Percentiles rank a stretch among this genome's conserved stretches.
These are phyloP conservation scores for Pyrenochaeta sp. DNA, from an alignment of 2,329 filamentous ascomycete species.

Conservation along the genomic window DNA sequence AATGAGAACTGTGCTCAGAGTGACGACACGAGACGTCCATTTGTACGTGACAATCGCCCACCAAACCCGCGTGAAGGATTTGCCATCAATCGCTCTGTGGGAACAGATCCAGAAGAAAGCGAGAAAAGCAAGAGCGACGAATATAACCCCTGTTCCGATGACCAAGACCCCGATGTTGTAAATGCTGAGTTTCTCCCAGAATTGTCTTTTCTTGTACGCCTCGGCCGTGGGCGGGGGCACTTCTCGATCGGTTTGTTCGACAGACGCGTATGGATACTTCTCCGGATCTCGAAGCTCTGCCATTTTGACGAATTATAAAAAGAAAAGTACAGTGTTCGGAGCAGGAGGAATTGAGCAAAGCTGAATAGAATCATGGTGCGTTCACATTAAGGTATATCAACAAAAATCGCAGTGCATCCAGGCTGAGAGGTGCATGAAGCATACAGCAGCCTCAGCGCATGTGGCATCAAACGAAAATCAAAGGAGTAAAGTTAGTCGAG, in stretches of 20 bases:
- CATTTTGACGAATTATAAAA: not conserved
- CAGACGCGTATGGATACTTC: not conserved
- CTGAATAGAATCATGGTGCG: not conserved
- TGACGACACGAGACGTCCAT: constrained; percentile 5
- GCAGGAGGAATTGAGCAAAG: not conserved
- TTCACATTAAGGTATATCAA: not conserved
- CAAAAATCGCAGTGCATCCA: not conserved
- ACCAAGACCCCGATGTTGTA: constrained; percentile 10
- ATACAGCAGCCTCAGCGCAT: not conserved
- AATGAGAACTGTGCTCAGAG: constrained; percentile 1
- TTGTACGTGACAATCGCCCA: not conserved
- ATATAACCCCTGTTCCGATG: constrained; percentile 3
- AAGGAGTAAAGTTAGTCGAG: not conserved
- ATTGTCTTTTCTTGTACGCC: constrained; percentile 1
- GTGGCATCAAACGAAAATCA: not conserved
- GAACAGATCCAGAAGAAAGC: constrained; percentile 8
- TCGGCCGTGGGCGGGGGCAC: not conserved
- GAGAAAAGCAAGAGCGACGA: constrained; percentile 10
- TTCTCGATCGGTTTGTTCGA: constrained; percentile 3
- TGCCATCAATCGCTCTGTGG: not conserved
- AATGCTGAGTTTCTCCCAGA: constrained; percentile 8
- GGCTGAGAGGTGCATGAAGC: not conserved
- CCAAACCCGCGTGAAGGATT: constrained; percentile 5
- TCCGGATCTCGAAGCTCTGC: not conserved
- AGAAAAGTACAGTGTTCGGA: not conserved